Percentiles rank a stretch among this genome's conserved stretches.
Conservation (phyloP, 23 red algal genomes). For the Gracilaria caudata region DNA sequence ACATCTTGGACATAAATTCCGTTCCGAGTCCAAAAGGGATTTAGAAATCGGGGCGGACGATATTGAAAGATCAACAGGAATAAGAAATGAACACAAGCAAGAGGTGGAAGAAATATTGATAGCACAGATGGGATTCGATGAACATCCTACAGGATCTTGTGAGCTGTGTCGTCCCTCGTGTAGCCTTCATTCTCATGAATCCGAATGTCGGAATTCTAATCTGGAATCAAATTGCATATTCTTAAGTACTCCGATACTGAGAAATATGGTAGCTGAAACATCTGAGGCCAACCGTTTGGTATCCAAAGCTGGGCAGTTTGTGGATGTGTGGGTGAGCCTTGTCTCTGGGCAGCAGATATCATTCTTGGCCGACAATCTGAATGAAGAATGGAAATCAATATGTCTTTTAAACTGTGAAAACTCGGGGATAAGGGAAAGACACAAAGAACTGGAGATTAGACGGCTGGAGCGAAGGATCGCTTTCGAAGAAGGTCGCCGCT, state of each 20-base stretch:
- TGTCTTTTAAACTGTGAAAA: not conserved
- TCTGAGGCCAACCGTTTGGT: not conserved
- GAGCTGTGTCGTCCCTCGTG: too few relatives aligned
- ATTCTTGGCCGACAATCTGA: not conserved
- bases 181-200: too few relatives aligned
- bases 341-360: not conserved
- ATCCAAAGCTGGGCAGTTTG: not conserved
- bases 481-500: not conserved
- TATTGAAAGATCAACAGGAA: too few relatives aligned
- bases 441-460: not conserved
- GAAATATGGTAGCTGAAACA: not conserved
- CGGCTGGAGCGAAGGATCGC: not conserved
- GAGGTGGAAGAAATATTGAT: not conserved
- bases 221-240: too few relatives aligned
- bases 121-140: not conserved
- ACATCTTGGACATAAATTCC: not conserved
- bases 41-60: too few relatives aligned
- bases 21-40: too few relatives aligned
- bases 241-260: too few relatives aligned
- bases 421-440: not conserved
- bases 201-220: too few relatives aligned
- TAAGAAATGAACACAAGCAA: not conserved
- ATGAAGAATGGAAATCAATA: not conserved
- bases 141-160: not conserved
- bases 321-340: constrained; percentile 18